Evolutionary conservation across 2,329 filamentous ascomycete species (phyloP).

Genomic region (Hyphodiscus sp.): DNA sequence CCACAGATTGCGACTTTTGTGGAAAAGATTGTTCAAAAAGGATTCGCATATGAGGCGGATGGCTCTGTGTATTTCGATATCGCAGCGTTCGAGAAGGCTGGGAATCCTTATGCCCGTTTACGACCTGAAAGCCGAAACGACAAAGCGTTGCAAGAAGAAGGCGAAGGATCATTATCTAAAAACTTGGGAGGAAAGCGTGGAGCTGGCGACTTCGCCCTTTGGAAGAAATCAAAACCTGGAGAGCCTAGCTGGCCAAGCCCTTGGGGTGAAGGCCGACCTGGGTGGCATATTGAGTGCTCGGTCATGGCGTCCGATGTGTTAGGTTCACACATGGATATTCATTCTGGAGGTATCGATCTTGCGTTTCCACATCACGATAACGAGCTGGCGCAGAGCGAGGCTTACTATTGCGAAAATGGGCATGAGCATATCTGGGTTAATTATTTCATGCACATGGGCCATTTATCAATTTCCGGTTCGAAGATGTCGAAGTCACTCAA

Average conservation of each 20-base stretch:
- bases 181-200: conserved; percentile 61
- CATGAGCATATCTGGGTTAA: conserved; percentile 76
- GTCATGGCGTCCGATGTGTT: conserved; percentile 92
- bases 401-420: conserved; percentile 52
- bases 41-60: conserved; percentile 75
- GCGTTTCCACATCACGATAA: conserved; percentile 92
- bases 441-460: conserved; percentile 94
- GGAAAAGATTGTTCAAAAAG: conserved; percentile 63
- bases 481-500: conserved; percentile 97
- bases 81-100: conserved; percentile 71
- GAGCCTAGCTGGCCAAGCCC: conserved; percentile 85
- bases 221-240: conserved; percentile 87
- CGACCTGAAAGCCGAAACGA: conserved; percentile 82
- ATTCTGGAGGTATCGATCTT: conserved; percentile 87
- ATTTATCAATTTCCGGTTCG: conserved; percentile 78
- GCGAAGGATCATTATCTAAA: conserved; percentile 74
- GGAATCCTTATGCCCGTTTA: conserved; percentile 79
- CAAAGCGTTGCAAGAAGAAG: conserved; percentile 76
- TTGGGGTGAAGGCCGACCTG: conserved; percentile 83
- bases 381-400: conserved; percentile 83
- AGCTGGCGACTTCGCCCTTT: conserved; percentile 81
- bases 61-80: conserved; percentile 96
- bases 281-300: conserved; percentile 97
- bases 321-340: conserved; percentile 80
- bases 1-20: conserved; percentile 83